These are phyloP conservation scores for Heteromeles arbutifolia DNA, from an alignment of 306 rosid species.

Conservation along the genomic window DNA sequence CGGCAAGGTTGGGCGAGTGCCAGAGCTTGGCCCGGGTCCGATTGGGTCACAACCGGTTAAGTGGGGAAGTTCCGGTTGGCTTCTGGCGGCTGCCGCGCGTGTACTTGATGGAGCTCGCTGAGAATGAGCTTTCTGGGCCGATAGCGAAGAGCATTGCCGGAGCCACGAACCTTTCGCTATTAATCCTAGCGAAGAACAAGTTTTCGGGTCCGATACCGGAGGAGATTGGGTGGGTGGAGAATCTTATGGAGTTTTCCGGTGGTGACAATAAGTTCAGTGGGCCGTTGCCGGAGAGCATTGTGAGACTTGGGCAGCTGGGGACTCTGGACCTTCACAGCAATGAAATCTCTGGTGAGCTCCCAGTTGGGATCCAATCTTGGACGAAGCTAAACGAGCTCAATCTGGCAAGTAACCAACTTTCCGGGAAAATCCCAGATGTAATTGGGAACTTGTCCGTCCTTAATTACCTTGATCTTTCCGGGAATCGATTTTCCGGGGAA, in stretches of 20 bases:
- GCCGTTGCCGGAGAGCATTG: slow-evolving; percentile 45
- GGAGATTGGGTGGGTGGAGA: slow-evolving; percentile 57
- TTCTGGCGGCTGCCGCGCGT: slow-evolving; percentile 79
- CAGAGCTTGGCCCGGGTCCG: slow-evolving; percentile 56
- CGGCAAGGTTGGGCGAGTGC: slow-evolving; percentile 53
- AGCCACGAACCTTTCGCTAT: slow-evolving; percentile 47
- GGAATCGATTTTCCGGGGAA: slow-evolving; percentile 54
- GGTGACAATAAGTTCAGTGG: slow-evolving; percentile 47
- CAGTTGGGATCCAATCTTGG: slow-evolving; percentile 38
- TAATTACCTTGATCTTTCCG: slow-evolving; percentile 79
- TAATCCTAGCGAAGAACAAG: slow-evolving; percentile 50
- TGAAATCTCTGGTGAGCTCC: slow-evolving; percentile 55
- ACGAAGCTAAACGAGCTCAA: slow-evolving; percentile 71
- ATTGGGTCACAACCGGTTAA: slow-evolving; percentile 43
- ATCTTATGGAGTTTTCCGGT: slow-evolving; percentile 53
- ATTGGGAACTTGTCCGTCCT: slow-evolving; percentile 54
- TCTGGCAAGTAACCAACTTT: slow-evolving; percentile 53
- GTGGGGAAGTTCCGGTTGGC: slow-evolving; percentile 66
- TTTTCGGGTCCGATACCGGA: slow-evolving; percentile 67
- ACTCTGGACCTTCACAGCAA: slow-evolving; percentile 68
- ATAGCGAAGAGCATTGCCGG: slow-evolving; percentile 55
- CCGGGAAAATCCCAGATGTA: slow-evolving; percentile 61
- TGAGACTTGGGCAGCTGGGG: slow-evolving; percentile 54
- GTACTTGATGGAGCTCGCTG: slow-evolving; percentile 48
- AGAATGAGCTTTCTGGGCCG: slow-evolving; percentile 55